phyloP scores from a whole-genome alignment of 306 rosid genomes.

The Acacia crassicarpa region DNA sequence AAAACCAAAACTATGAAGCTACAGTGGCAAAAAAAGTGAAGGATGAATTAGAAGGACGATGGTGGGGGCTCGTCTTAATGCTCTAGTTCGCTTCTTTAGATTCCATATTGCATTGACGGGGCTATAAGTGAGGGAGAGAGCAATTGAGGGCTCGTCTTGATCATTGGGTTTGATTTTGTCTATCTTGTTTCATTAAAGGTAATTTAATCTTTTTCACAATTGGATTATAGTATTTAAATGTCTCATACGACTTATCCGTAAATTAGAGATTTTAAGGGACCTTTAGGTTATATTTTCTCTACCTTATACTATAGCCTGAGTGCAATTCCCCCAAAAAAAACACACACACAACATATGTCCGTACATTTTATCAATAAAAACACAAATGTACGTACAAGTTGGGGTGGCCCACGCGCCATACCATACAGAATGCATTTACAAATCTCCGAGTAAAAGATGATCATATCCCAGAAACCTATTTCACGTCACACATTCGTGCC shows the following conservation, averaged over 20 bases:
- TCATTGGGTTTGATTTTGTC: too few species aligned
- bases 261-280: too few species aligned
- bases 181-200: too few species aligned
- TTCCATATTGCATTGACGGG: constrained; percentile 25
- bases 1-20: constrained; percentile 4
- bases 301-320: too few species aligned
- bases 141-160: too few species aligned
- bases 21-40: not conserved
- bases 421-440: too few species aligned
- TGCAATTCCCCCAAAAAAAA: too few species aligned
- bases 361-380: not conserved
- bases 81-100: constrained; percentile 80
- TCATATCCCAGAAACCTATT: not conserved
- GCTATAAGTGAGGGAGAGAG: too few species aligned
- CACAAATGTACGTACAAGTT: not conserved
- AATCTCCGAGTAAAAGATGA: not conserved
- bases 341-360: not conserved
- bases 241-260: too few species aligned
- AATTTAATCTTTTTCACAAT: too few species aligned
- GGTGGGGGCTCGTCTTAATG: constrained; percentile 84
- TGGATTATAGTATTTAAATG: too few species aligned
- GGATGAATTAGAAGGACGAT: not conserved
- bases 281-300: too few species aligned
- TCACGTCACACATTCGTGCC: not conserved
- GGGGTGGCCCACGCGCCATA: not conserved